Base-by-base conservation (phyloP, 768 basidiomycete species). In the Phanerodontia chrysosporium region DNA sequence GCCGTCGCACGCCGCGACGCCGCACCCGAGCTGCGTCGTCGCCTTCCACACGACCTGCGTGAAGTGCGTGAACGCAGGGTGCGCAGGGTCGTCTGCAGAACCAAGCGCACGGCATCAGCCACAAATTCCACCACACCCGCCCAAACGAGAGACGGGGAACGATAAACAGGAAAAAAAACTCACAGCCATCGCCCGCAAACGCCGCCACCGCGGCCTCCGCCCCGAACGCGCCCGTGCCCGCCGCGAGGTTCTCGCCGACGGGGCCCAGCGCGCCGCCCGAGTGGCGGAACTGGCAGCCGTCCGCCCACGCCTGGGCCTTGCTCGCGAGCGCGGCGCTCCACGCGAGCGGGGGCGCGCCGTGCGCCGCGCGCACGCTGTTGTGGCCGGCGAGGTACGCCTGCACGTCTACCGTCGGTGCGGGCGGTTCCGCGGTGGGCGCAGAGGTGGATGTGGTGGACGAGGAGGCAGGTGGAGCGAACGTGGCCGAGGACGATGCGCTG, bases 181-280 rank as follows among this genome's bases (percentile, higher is more conserved):
- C 62, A 84, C 86, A 65, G 65, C 71, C 62, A 60, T 84, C 85
- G 51, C 68, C 61, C n/a, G 76, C 64, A 62, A 88, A 87, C 58
- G 77, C 74, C 2, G 62, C 61, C 36, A 87, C 67, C 13, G 81
- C 87, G 1, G 66, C 45, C 2, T 67, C 29, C 56, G 86, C 80
- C 44, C 64, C 69, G 68, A 79, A 87, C 13, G 55, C 55, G 7
- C 83, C 85, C 12, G 85, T 84, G 7, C 87, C 88, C 52, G 86
- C 88, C 49, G 85, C 85, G 61, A 90, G 72, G 66, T 90, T 90
- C 72, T 90, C 87, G 64, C 88, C 89, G 60, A 78, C 80, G 1
- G 76, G 73, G 1, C 88, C 88, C 42, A 89, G 76, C 12, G 76
- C 71, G 29, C 88, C 87, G 24, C 78, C 78, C 14, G 87, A 86